Base-by-base conservation (phyloP, 305 asterid species). In the Fraxinus sp. region DNA sequence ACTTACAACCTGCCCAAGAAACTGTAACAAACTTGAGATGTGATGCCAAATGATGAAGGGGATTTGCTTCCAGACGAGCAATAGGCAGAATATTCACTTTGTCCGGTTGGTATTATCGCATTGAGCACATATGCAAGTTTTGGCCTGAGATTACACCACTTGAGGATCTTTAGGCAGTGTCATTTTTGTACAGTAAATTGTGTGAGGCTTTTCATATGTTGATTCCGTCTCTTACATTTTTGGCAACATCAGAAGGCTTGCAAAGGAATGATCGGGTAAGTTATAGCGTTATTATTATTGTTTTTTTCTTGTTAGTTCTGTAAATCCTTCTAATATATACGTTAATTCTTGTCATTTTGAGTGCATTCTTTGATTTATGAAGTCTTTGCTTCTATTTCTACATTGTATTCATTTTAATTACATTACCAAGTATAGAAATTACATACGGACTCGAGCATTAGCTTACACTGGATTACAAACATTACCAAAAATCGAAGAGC, bases 1-100 rank as follows among this genome's bases (percentile, higher is more conserved):
- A 91, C 97, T 14, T 94, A 94, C 72, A 96, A 94, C 85, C 87
- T 96, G 77, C 99, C 99, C 0, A 95, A 91, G 93, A 93, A 92
- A 83, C 89, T 91, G 75, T 91, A 84, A 79, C 79, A 4, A 78
- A 64, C 37, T n/a, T 70, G 20, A 16, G 68, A 24, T 79, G 41
- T 20, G 78, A 30, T 28, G 78, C 75, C 7, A 43, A 30, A 41
- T 20, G 36, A 41, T 41, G 28, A 16, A 76, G 16, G 14, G 16
- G 32, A 64, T 24, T 9, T 2, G 4, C 55, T 28, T 18, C 37
- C 33, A 62, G 77, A 43, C 5, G 52, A 43, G 41, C 7, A n/a
- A 22, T 22, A 22, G 73, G 16, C 32, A 24, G 73, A 22, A 22
- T 32, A 24, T 64, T 20, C 72, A 64, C 33, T 1, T 64, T 33